Conservation (phyloP, 2,329 filamentous ascomycete genomes). For the Diaporthe sp. region DNA sequence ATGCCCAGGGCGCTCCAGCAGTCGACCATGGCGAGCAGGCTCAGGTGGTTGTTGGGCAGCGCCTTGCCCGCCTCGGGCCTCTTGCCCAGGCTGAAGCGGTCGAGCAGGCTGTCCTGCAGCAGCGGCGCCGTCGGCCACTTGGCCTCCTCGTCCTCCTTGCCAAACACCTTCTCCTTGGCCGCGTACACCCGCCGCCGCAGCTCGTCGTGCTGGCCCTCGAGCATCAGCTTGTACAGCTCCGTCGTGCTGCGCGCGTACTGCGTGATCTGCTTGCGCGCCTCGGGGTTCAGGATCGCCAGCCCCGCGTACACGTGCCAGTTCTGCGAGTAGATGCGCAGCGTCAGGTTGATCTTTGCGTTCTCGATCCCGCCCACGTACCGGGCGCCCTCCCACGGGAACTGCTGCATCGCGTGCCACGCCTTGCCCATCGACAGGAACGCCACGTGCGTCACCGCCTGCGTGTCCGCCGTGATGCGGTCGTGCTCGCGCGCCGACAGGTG, state of each 20-base stretch:
- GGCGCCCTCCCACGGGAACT: slow-evolving; percentile 97
- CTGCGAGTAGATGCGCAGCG: slow-evolving; percentile 95
- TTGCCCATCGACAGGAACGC: slow-evolving; percentile 98
- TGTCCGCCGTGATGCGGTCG: slow-evolving; percentile 97
- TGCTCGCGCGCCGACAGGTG: slow-evolving; percentile 89
- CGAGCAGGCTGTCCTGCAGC: slow-evolving; percentile 86
- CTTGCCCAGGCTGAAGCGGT: slow-evolving; percentile 87
- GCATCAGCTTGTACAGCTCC: slow-evolving; percentile 96
- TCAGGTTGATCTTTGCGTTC: slow-evolving; percentile 99
- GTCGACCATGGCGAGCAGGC: slow-evolving; percentile 95
- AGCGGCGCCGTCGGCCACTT: slow-evolving; percentile 75
- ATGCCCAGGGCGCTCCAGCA: slow-evolving; percentile 97
- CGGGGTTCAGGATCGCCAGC: slow-evolving; percentile 95
- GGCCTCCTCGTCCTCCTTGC: slow-evolving; percentile 67
- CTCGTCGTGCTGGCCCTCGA: slow-evolving; percentile 84
- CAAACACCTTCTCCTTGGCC: slow-evolving; percentile 79
- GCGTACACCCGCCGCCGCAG: slow-evolving; percentile 77
- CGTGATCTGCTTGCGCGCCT: slow-evolving; percentile 90
- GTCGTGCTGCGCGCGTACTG: slow-evolving; percentile 95
- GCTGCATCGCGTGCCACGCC: slow-evolving; percentile 93
- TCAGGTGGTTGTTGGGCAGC: slow-evolving; percentile 93
- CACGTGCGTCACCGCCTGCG: slow-evolving; percentile 96
- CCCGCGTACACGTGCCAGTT: slow-evolving; percentile 99
- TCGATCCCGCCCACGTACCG: slow-evolving; percentile 98
- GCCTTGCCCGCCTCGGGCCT: slow-evolving; percentile 55